Conservation (phyloP, 1,284 basidiomycete species). For the Cutaneotrichosporon cavernicola region DNA sequence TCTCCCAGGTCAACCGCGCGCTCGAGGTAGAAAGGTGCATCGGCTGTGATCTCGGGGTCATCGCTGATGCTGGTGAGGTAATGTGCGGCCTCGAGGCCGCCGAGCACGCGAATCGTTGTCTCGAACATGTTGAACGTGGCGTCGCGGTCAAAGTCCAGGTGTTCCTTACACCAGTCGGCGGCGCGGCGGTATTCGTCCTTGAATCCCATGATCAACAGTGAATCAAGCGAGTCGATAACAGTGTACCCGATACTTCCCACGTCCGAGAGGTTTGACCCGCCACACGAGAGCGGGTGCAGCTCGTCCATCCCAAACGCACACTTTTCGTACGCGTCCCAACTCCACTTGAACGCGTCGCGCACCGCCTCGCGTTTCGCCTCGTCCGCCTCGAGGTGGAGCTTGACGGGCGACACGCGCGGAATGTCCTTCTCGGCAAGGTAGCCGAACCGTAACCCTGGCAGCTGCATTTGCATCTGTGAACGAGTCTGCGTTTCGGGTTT, state of each 20-base stretch:
- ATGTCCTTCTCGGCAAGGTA: conserved; percentile 1
- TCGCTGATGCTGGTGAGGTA: conserved; percentile 58
- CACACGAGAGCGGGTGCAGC: conserved; percentile 74
- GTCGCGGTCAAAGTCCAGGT: conserved; percentile 74
- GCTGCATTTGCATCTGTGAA: neutral
- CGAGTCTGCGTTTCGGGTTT: neutral
- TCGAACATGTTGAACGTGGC: conserved; percentile 88
- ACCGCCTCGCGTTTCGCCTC: conserved; percentile 65
- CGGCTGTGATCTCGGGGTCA: conserved; percentile 53
- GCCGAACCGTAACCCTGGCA: conserved; percentile 11
- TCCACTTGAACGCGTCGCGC: conserved; percentile 75
- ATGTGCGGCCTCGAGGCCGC: conserved; percentile 79
- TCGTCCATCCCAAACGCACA: conserved; percentile 84
- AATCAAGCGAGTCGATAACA: conserved; percentile 78
- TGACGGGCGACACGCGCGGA: conserved; percentile 7
- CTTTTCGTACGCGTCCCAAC: conserved; percentile 76
- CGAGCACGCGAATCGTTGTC: conserved; percentile 77
- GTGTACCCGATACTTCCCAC: conserved; percentile 82
- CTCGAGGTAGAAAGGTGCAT: conserved; percentile 68
- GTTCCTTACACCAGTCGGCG: conserved; percentile 69
- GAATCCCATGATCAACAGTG: conserved; percentile 81
- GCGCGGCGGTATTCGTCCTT: conserved; percentile 75
- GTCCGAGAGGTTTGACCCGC: conserved; percentile 71
- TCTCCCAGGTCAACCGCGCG: conserved; percentile 78
- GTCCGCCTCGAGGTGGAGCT: conserved; percentile 57